Base-by-base conservation (phyloP, 23 red algal genomes). In the Gracilaria vermiculophylla region DNA sequence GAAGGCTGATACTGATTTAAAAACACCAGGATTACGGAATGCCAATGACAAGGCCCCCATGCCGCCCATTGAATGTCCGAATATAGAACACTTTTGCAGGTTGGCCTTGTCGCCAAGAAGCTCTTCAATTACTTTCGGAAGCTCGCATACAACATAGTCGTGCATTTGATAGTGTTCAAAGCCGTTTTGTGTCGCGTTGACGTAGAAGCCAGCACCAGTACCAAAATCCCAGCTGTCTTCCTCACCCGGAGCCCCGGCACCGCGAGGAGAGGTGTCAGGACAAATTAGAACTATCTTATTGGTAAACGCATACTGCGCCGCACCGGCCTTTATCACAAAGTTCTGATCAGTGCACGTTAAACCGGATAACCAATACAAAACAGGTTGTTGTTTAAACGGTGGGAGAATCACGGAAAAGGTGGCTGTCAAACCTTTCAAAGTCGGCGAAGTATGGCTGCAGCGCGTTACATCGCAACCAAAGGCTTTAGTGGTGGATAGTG, bases 1-100 rank as follows among this genome's bases (percentile, higher is more conserved):
- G 90, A 98, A 98, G 39, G 96, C 96, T 8, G 88, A 93, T 51
- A 94, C 96, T 20, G 80, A 74, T 23, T 53, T 49, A 76, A 85
- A 98, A 55, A 50, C 24, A 24, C 78, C 73, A 11, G 89, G 96
- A 32, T 90, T 74, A 50, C 90, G 65, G n/a, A 95, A 70, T 12
- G 92, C 96, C 61, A 90, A 55, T 25, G 48, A 75, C 60, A 98
- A 73, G 27, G 96, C 96, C 20, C 96, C 96, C 81, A 95, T 94
- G 2, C 96, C 96, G 60, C 96, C 96, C 96, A 98, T 98, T 31
- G 96, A 98, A 83, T 98, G 96, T 21, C 96, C 96, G 48, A 77
- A 62, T 25, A 98, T 77, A 31, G 89, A 81, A 33, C 32, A 19
- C 13, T 44, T 45, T 24, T 66, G 65, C 41, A 23, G 41, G 11